phyloP scores from a whole-genome alignment of 257 asterid species.

The Leptodermis oblonga region DNA sequence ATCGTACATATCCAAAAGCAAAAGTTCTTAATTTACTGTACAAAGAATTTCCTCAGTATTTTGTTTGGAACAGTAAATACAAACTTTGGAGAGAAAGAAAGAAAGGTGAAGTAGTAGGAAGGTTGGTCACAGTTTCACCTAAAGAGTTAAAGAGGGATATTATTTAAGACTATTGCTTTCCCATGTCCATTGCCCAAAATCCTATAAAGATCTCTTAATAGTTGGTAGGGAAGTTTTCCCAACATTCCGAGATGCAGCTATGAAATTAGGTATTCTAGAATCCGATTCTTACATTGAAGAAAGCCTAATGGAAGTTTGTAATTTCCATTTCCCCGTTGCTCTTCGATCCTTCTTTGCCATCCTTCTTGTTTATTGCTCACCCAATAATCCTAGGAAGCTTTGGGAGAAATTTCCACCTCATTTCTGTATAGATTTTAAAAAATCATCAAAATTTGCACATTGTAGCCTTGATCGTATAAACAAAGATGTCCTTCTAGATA shows the following conservation, averaged over 20 bases:
- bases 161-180: neutral
- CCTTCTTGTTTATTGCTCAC: neutral
- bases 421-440: neutral
- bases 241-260: neutral
- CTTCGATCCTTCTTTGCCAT: neutral
- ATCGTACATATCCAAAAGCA: neutral
- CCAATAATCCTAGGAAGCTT: neutral
- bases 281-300: neutral
- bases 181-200: neutral
- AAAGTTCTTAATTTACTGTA: neutral
- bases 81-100: no score
- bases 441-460: neutral
- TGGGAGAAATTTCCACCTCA: neutral
- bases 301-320: neutral
- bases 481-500: neutral
- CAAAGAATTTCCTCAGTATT: neutral
- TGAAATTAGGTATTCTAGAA: neutral
- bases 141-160: neutral
- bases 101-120: neutral
- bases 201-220: neutral
- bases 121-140: neutral
- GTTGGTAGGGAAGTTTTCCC: neutral
- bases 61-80: neutral
- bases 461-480: fast-evolving
- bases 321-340: neutral